A percentile compares a stretch with the other conserved stretches of the same genome.
phyloP scores from a whole-genome alignment of 2,329 filamentous ascomycete species.

The Phialophora verrucosa region DNA sequence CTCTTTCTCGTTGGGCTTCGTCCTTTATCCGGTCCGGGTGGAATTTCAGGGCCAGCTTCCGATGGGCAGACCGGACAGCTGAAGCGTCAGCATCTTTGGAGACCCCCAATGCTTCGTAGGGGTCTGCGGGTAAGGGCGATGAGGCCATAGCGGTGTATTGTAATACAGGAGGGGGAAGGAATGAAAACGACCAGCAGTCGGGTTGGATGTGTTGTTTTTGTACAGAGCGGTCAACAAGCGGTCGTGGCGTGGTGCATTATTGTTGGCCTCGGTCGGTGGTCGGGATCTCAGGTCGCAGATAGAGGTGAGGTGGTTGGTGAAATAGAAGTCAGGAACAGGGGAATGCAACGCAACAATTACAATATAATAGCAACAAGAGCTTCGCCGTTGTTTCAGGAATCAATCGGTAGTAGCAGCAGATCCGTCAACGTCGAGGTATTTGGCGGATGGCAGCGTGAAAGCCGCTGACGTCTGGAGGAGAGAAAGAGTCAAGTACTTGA shows the following conservation, averaged over 20 bases:
- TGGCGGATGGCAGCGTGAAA: constrained; percentile 22
- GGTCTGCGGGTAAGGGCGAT: constrained; percentile 62
- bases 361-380: constrained; percentile 18
- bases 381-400: constrained; percentile 7
- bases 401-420: constrained; percentile 18
- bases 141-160: constrained; percentile 27
- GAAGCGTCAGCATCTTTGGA: constrained; percentile 70
- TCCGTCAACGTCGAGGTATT: constrained; percentile 20
- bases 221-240: constrained; percentile 34
- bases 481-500: constrained; percentile 8
- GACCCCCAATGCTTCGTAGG: constrained; percentile 78
- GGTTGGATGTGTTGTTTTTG: constrained; percentile 29
- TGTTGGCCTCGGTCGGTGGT: constrained; percentile 29
- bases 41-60: constrained; percentile 84
- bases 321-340: constrained; percentile 6
- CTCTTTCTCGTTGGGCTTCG: constrained; percentile 73
- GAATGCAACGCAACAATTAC: constrained; percentile 17
- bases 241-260: constrained; percentile 31
- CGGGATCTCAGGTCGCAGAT: constrained; percentile 15
- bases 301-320: constrained; percentile 27
- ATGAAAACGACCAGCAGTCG: constrained; percentile 8
- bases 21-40: constrained; percentile 92
- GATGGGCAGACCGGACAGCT: constrained; percentile 78
- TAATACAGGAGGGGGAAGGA: constrained; percentile 19
- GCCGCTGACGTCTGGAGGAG: constrained; percentile 27